Evolutionary conservation across 441 rosid genomes (phyloP).

Genomic region (Brassica hybrid): DNA sequence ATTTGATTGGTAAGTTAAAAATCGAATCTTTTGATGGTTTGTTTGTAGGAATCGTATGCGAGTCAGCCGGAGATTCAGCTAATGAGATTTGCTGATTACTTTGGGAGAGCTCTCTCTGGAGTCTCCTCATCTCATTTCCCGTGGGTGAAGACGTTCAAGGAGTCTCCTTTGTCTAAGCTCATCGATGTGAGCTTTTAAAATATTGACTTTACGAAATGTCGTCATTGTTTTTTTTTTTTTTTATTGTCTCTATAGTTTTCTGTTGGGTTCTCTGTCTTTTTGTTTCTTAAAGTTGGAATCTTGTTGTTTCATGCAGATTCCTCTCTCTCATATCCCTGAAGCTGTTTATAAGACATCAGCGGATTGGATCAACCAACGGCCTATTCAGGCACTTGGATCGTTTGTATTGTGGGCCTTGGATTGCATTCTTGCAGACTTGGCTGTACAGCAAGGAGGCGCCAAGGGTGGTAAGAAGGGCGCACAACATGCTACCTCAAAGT

Average conservation of each 20-base stretch:
- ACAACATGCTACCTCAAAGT: conserved; percentile 72
- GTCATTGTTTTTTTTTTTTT: no score
- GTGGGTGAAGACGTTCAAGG: conserved; percentile 83
- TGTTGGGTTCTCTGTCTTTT: not conserved
- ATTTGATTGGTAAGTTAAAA: not conserved
- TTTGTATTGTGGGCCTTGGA: conserved; percentile 82
- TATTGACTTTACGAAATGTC: no score
- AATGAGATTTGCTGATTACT: conserved; percentile 42
- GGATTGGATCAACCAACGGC: conserved; percentile 81
- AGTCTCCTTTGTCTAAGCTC: conserved; percentile 38
- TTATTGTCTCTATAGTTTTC: no score
- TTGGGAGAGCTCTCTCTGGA: not conserved
- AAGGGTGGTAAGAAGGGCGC: conserved; percentile 72
- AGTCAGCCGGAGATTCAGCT: conserved; percentile 83
- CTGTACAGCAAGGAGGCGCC: conserved; percentile 58
- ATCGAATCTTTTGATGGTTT: no score
- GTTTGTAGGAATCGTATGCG: conserved; percentile 62
- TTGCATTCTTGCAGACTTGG: conserved; percentile 68
- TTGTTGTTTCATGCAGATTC: conserved; percentile 52
- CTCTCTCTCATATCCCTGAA: conserved; percentile 69
- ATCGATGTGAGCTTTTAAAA: conserved; percentile 61
- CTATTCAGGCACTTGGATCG: conserved; percentile 71
- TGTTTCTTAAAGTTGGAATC: no score
- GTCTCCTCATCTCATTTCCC: conserved; percentile 82
- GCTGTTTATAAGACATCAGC: conserved; percentile 69